Percentiles rank a stretch among this genome's conserved stretches.
Evolutionary conservation across 495 filamentous ascomycete genomes (phyloP).

Genomic region (Xylaria bambusicola): DNA sequence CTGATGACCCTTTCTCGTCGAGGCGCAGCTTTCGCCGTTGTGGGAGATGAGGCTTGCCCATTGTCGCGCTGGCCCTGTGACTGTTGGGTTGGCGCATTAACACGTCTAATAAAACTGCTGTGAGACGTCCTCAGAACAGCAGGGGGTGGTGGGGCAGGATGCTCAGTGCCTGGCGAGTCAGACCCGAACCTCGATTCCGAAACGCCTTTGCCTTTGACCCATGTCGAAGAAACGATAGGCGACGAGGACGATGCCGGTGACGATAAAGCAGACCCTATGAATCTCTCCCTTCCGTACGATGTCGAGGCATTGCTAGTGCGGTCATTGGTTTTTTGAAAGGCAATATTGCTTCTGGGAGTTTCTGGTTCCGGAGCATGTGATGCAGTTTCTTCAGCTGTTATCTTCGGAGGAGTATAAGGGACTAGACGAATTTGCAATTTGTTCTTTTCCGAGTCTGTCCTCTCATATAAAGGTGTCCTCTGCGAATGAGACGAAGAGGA

Average conservation of each 20-base stretch:
- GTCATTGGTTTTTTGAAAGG: slow-evolving; percentile 13
- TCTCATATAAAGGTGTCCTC: slow-evolving; percentile 54
- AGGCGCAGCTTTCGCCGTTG: slow-evolving; percentile 33
- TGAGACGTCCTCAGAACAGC: slow-evolving; percentile 29
- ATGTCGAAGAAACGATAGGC: slow-evolving; percentile 38
- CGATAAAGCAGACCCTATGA: slow-evolving; percentile 43
- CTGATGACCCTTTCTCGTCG: slow-evolving; percentile 43
- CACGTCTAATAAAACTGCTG: slow-evolving; percentile 32
- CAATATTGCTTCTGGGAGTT: slow-evolving; percentile 17
- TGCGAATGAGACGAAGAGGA: slow-evolving; percentile 26
- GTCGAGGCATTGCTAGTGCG: slow-evolving; percentile 23
- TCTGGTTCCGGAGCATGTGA: slow-evolving; percentile 20
- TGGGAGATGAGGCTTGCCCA: slow-evolving; percentile 16
- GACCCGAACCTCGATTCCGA: slow-evolving; percentile 49
- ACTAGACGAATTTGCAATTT: slow-evolving; percentile 53
- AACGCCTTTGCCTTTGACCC: slow-evolving; percentile 42
- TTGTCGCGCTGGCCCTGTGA: slow-evolving; percentile 25
- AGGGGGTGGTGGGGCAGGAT: slow-evolving; percentile 39
- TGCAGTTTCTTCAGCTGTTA: slow-evolving; percentile 29
- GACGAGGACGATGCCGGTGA: slow-evolving; percentile 35
- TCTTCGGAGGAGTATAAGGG: slow-evolving; percentile 52
- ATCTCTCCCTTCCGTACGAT: slow-evolving; percentile 19
- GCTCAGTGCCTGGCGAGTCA: slow-evolving; percentile 38
- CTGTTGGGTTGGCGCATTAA: slow-evolving; percentile 31
- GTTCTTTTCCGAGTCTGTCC: slow-evolving; percentile 58